Evolutionary conservation across 2,329 filamentous ascomycete genomes (phyloP), one percentile per base, ranked within the genome.

Genomic region (Scytalidium sp.): DNA sequence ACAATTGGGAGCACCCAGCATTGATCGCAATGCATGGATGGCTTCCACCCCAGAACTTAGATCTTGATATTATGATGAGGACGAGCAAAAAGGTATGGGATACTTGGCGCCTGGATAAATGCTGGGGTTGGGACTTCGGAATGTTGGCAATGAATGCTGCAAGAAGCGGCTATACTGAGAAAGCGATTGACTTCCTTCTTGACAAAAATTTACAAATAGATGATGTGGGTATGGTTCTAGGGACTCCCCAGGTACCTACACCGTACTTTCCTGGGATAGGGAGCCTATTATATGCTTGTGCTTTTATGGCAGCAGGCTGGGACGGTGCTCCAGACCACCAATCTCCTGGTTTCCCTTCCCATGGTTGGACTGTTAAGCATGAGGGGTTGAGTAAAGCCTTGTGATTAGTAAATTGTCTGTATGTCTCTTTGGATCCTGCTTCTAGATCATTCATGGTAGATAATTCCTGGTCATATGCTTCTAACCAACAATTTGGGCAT

Each of bases 291-390:
- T 59, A 79, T 25, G 76, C 76, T 0, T 66, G 78, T 50, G 79
- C 75, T 2, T 80, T 81, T 76, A 75, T 82, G 73, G 74, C 75
- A 10, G 77, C 76, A 1, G 79, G 75, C 0, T 82, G 79, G 79
- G 77, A 81, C 57, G 75, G 70, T 2, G 61, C 59, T 43, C 68
- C 70, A n/a, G 75, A 69, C 7, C 52, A 62, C 27, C 68, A 77
- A 45, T 80, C 77, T 53, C 77, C 78, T 0, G 58, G 75, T 41
- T 78, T 77, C 54, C 75, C 75, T 0, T 56, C 64, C 17, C n/a
- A n/a, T n/a, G 69, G 59, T 0, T 81, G 78, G 78, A 61, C 71
- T 39, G 73, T 73, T 2, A 67, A 57, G 32, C 70, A 69, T 22
- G 78, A 81, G 49, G 76, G 74, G 1, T 81, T 81, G 52, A 29